Evolutionary conservation across 768 basidiomycete species (phyloP).

Genomic region (Rhodotorula diobovata): DNA sequence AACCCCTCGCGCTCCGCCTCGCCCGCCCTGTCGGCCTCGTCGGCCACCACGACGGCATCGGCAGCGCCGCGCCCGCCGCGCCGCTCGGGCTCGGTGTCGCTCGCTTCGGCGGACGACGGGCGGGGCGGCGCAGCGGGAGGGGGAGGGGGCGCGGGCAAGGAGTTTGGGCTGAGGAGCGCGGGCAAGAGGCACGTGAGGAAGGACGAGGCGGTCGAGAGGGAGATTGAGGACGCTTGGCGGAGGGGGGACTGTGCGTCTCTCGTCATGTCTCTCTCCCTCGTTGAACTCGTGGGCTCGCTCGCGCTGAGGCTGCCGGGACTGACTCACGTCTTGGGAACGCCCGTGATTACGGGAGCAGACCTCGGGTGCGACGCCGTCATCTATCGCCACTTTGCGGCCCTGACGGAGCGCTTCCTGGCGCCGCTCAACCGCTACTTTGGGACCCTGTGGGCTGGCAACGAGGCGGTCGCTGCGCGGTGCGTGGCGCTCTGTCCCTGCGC

Average conservation of each 20-base stretch:
- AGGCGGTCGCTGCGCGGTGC: background rate
- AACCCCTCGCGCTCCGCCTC: background rate
- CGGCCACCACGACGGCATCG: background rate
- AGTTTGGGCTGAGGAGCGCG: slow-evolving; percentile 34
- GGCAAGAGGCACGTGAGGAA: slow-evolving; percentile 40
- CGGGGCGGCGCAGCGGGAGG: background rate
- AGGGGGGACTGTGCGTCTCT: slow-evolving; percentile 36
- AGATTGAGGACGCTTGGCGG: slow-evolving; percentile 19
- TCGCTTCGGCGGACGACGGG: slow-evolving; percentile 8
- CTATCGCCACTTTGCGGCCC: slow-evolving; percentile 72
- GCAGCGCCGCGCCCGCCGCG: too few relatives aligned
- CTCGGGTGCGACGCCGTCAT: slow-evolving; percentile 43
- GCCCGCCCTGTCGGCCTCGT: background rate
- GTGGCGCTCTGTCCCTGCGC: background rate
- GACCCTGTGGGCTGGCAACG: slow-evolving; percentile 62
- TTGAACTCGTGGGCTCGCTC: background rate
- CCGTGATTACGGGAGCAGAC: too few relatives aligned
- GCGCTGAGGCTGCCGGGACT: too few relatives aligned
- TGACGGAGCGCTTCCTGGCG: slow-evolving; percentile 78
- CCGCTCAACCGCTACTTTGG: slow-evolving; percentile 89
- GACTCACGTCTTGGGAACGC: background rate
- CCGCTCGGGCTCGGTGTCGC: background rate
- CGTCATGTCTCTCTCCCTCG: background rate
- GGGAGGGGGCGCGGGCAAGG: background rate
- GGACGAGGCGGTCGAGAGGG: slow-evolving; percentile 23